Evolutionary conservation across 768 basidiomycete species (phyloP), one percentile per base, ranked within the genome.

Genomic region (Mycena venus): DNA sequence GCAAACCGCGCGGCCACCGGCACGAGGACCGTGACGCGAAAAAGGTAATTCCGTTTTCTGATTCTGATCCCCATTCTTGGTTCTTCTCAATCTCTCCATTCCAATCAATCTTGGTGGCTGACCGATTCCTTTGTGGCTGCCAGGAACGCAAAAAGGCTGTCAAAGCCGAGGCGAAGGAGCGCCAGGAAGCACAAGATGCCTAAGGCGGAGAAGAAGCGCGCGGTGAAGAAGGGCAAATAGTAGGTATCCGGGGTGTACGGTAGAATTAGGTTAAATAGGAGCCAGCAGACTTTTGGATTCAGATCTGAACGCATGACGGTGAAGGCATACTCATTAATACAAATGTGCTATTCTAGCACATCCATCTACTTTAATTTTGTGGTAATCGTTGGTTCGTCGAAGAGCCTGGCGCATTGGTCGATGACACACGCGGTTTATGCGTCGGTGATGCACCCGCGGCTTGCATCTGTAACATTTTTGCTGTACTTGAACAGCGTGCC

Each of bases 181-280:
- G 90, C 82, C 89, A n/a, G 98, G 74, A 96, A 96, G 83, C 88
- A 90, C 78, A 99, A 99, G 86, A 96, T 99, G 88, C 95, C 97
- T 56, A 99, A 99, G 81, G 92, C 94, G 49, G 96, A 98, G 84
- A 99, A 99, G 88, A 96, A 96, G 86, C 90, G 91, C 49, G 90
- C 90, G 75, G 89, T 99, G 78, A 98, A 96, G 78, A 89, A 88
- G 79, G 69, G 70, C 34, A 73, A 85, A 83, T 59, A 85, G 81
- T n/a, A n/a, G n/a, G n/a, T n/a, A n/a, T n/a, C n/a, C n/a, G n/a
- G n/a, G n/a, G n/a, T n/a, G n/a, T n/a, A n/a, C n/a, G n/a, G n/a
- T n/a, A n/a, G n/a, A n/a, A n/a, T n/a, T n/a, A n/a, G n/a, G n/a
- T n/a, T 58, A 38, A 38, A 2, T 38, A 47, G 6, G 47, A 78